Evolutionary conservation across 1,139 yeast genomes (phyloP).

Genomic region (Wickerhamomyces sp.): DNA sequence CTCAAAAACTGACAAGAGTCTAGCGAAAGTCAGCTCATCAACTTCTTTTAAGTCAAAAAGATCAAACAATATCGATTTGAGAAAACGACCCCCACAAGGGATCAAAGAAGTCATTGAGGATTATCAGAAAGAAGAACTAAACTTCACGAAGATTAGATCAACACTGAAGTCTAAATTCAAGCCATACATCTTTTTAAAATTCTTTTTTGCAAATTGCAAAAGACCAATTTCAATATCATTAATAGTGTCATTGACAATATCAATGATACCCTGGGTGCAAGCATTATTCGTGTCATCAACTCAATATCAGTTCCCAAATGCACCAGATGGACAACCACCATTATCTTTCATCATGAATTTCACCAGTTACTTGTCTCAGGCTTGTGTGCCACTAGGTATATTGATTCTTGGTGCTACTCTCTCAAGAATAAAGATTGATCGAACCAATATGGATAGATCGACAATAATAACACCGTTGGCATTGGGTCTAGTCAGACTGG

Average conservation of each 20-base stretch:
- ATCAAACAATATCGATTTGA: slow-evolving; percentile 14
- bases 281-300: slow-evolving; percentile 57
- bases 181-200: background rate
- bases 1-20: background rate
- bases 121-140: slow-evolving; percentile 26
- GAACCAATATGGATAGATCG: slow-evolving; percentile 43
- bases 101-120: slow-evolving; percentile 54
- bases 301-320: slow-evolving; percentile 41
- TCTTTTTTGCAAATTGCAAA: slow-evolving; percentile 38
- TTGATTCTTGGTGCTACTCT: slow-evolving; percentile 78
- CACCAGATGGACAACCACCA: slow-evolving; percentile 80
- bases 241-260: slow-evolving; percentile 58
- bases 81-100: slow-evolving; percentile 44
- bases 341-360: slow-evolving; percentile 79
- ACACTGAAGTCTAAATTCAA: background rate
- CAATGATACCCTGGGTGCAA: slow-evolving; percentile 76
- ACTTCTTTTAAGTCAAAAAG: background rate
- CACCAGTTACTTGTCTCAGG: slow-evolving; percentile 70
- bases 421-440: slow-evolving; percentile 55
- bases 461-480: slow-evolving; percentile 58
- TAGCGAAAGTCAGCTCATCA: too few species aligned
- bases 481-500: slow-evolving; percentile 40
- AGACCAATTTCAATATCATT: slow-evolving; percentile 69
- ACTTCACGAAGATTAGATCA: background rate
- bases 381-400: slow-evolving; percentile 82